Base-by-base conservation (phyloP, 108 stramenopile genomes). In the Licmophora abbreviata region DNA sequence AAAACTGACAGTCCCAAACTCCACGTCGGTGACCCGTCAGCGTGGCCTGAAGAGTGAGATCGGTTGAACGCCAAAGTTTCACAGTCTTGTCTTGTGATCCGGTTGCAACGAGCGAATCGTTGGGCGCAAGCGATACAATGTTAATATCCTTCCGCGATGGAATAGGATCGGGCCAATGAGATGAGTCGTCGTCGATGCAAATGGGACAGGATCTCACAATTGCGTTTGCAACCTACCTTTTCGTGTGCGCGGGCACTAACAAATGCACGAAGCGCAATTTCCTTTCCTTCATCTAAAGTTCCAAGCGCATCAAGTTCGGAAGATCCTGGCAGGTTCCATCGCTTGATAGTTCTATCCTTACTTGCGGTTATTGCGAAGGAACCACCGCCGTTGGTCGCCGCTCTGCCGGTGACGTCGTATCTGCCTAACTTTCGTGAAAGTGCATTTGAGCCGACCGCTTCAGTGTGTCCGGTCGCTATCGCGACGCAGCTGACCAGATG, bases 91-190 rank as follows among this genome's bases (percentile, higher is more conserved):
- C 97, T 68, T 95, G 94, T 15, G 92, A 92, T 23, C 95, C 97
- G 32, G 93, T 94, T 37, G 95, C 97, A 18, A 98, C 74, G 7
- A 96, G 35, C 1, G 92, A 91, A 53, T 98, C 95, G 51, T 98
- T 96, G 21, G 95, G 97, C n/a, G 93, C 80, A 28, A 95, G 60
- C 6, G 94, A 81, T 20, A 98, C 67, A 45, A 91, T 87, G 62
- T 98, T 98, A 47, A 98, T 92, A 60, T 96, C 97, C 71, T 97
- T 86, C n/a, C n/a, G n/a, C n/a, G n/a, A n/a, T n/a, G 12, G 67
- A 58, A 38, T 61, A 77, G 22, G 58, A 71, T 9, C 59, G n/a
- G n/a, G n/a, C n/a, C 27, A 43, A 48, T n/a, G 22, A 47, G 43
- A 21, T 6, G 15, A 43, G 15, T 55, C 38, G 22, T 1, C 26